Percentiles rank a stretch among this genome's conserved stretches.
phyloP scores from a whole-genome alignment of 1,139 yeast species.

The Torulaspora globosa region DNA sequence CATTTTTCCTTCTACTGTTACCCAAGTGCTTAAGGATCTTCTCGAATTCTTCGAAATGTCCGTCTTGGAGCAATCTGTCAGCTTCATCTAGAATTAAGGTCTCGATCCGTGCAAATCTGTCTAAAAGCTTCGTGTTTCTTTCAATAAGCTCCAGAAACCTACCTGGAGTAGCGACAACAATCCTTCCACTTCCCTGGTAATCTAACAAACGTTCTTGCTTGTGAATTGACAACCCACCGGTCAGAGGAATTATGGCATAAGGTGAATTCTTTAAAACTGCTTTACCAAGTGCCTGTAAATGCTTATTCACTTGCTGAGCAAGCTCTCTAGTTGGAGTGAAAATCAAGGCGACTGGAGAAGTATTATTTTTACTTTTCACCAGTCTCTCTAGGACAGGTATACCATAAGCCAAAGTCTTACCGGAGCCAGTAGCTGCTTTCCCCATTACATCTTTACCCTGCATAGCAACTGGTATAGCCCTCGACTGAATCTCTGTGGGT shows the following conservation, averaged over 20 bases:
- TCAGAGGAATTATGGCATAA: conserved; percentile 65
- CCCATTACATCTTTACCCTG: conserved; percentile 82
- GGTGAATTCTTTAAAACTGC: conserved; percentile 57
- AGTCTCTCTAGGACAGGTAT: conserved; percentile 82
- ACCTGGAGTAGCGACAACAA: conserved; percentile 95
- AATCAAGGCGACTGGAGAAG: conserved; percentile 66
- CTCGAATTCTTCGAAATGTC: conserved; percentile 91
- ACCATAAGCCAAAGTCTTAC: conserved; percentile 94
- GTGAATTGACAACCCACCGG: conserved; percentile 93
- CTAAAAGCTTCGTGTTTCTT: conserved; percentile 51
- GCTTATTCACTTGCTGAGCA: conserved; percentile 89
- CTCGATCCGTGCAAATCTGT: conserved; percentile 59
- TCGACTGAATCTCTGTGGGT: conserved; percentile 83
- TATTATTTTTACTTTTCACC: conserved; percentile 30
- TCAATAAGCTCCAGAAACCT: conserved; percentile 79
- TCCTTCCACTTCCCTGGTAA: conserved; percentile 61
- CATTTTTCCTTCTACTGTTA: conserved; percentile 17
- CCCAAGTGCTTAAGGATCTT: conserved; percentile 63
- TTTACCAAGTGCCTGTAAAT: conserved; percentile 47
- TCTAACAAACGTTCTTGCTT: conserved; percentile 79
- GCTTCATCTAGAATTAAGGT: conserved; percentile 90
- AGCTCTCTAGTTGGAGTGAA: conserved; percentile 96
- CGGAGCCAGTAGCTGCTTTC: conserved; percentile 97
- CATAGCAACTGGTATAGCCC: conserved; percentile 71
- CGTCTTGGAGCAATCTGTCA: conserved; percentile 92